Base-by-base conservation (phyloP, 169 alveolate species). In the Plasmodium berghei region DNA sequence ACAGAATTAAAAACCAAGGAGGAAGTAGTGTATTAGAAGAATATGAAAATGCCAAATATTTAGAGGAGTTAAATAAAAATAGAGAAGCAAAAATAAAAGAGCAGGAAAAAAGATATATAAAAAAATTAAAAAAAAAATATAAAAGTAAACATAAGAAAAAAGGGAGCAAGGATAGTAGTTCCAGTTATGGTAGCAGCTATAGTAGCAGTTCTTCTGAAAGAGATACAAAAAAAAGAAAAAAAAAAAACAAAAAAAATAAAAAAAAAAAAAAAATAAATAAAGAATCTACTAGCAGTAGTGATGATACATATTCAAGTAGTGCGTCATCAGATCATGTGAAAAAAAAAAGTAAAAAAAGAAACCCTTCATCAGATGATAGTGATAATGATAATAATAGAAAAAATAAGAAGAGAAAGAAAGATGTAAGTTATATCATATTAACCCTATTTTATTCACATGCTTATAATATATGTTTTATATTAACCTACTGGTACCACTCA, bases 61-160 rank as follows among this genome's bases (percentile, higher is more conserved):
- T 70, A 48, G 91, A 85, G 10, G 91, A 85, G 34, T 54, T 85
- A 24, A 85, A 85, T 72, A 85, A 40, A 52, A 85, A 85, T 56
- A 69, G 91, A 66, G 70, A 59, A 26, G 91, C 70, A 42, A 85
- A 70, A 85, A 85, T 85, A 85, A 85, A 85, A 54, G 61, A 85
- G 49, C 91, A 85, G 42, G 91, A 85, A 70, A 85, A 85, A 64
- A 85, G 91, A 48, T 85, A 85, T 55, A 85, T 85, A 45, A 85
- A 85, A 70, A 85, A 85, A 49, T 55, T 85, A 61, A 85, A 85
- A 70, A 85, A 85, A 45, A 75, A 85, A 73, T 85, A 85, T 59
- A 85, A 85, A 85, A 56, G 69, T 18, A 85, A 85, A 62, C 42
- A 72, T 12, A 85, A 62, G 52, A 85, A 64, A 46, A 71, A 85